Conservation (phyloP, 2,329 filamentous ascomycete genomes). For the Epichloe brachyelytri region DNA sequence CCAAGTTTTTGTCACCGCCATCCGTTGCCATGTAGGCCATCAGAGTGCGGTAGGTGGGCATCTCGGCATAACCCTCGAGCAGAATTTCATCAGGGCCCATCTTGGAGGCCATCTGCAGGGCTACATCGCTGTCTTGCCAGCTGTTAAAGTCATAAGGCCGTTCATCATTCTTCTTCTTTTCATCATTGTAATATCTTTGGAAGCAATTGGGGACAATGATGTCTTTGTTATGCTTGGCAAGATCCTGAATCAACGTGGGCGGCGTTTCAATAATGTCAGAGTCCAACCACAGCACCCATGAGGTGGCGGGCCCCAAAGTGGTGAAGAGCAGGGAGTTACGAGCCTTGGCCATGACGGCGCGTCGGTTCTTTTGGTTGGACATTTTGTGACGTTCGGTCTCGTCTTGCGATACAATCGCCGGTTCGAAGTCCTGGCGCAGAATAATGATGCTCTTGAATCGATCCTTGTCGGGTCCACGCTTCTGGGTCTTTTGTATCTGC, state of each 20-base stretch:
- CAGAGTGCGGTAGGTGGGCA: constrained; percentile 80
- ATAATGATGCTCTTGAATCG: constrained; percentile 92
- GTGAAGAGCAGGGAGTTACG: constrained; percentile 93
- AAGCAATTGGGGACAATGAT: constrained; percentile 93
- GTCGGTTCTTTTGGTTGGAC: constrained; percentile 72
- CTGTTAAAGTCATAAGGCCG: constrained; percentile 95
- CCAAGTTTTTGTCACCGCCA: constrained; percentile 41
- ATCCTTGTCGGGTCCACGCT: constrained; percentile 57
- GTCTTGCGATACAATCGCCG: constrained; percentile 64
- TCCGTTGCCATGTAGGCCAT: constrained; percentile 71
- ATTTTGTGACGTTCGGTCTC: constrained; percentile 88
- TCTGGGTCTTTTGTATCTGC: constrained; percentile 75
- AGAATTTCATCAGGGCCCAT: constrained; percentile 90
- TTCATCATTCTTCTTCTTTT: constrained; percentile 57
- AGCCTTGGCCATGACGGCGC: constrained; percentile 84
- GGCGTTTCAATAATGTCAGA: constrained; percentile 86
- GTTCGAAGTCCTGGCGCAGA: constrained; percentile 86
- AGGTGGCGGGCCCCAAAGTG: constrained; percentile 77
- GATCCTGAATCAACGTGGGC: constrained; percentile 73
- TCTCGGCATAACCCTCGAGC: constrained; percentile 82
- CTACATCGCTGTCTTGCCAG: constrained; percentile 82
- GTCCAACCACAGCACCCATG: constrained; percentile 96
- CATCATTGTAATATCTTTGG: constrained; percentile 64
- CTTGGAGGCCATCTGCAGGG: constrained; percentile 57
- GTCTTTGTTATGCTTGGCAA: constrained; percentile 77